Evolutionary conservation across 1,139 yeast genomes (phyloP).

Genomic region (Yamadazyma jaroonii): DNA sequence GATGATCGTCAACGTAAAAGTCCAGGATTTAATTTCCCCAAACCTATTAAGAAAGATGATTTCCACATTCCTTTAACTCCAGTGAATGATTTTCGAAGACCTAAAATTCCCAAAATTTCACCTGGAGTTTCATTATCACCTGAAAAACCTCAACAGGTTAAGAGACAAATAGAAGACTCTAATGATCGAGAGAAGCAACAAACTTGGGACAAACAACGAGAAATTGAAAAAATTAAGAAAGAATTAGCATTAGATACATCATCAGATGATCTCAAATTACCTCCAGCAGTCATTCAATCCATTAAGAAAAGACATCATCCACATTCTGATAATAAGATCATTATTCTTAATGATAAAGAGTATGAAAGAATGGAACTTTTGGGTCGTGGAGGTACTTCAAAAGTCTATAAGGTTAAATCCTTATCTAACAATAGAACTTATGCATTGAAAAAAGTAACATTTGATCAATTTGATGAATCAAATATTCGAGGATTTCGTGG

Average conservation of each 20-base stretch:
- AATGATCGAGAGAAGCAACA: background rate
- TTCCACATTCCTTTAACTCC: background rate
- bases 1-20: too few species aligned
- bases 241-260: background rate
- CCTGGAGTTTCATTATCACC: conserved; percentile 3
- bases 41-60: too few species aligned
- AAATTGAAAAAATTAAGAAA: background rate
- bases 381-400: conserved; percentile 93
- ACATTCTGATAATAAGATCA: conserved; percentile 15
- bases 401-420: conserved; percentile 78
- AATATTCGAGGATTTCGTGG: conserved; percentile 82
- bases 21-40: too few species aligned
- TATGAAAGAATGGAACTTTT: conserved; percentile 77
- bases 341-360: conserved; percentile 51
- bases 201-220: background rate
- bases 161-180: background rate
- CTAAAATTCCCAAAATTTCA: conserved; percentile 13
- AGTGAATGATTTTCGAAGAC: conserved; percentile 14
- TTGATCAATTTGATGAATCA: conserved; percentile 75
- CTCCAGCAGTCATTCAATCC: conserved; percentile 15
- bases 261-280: conserved; percentile 6
- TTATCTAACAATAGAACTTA: conserved; percentile 50
- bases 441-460: conserved; percentile 81
- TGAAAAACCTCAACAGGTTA: background rate
- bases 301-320: conserved; percentile 12